Percentiles rank a stretch among this genome's conserved stretches.
Conservation (phyloP, 805 yeast genomes). For the Diddensiella santjacobensis region DNA sequence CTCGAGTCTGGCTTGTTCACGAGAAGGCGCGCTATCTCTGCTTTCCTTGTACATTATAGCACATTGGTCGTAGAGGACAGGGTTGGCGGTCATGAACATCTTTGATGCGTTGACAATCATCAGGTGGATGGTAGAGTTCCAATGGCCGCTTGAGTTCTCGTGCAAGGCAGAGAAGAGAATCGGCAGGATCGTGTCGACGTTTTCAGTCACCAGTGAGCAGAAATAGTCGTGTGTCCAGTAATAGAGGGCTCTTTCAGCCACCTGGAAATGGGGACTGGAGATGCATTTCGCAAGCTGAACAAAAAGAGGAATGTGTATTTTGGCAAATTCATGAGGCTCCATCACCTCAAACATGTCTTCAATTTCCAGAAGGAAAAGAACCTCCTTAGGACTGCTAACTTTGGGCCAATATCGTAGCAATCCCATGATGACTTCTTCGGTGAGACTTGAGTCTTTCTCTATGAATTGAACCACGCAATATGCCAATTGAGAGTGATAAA, state of each 20-base stretch:
- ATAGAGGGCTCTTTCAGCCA: slow-evolving; percentile 88
- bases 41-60: slow-evolving; percentile 81
- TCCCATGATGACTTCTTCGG: slow-evolving; percentile 97
- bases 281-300: slow-evolving; percentile 93
- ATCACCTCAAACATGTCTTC: slow-evolving; percentile 96
- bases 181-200: slow-evolving; percentile 85
- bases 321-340: slow-evolving; percentile 87
- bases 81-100: slow-evolving; percentile 89
- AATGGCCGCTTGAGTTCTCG: slow-evolving; percentile 70
- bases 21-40: slow-evolving; percentile 63
- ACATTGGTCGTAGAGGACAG: slow-evolving; percentile 86
- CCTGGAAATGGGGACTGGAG: slow-evolving; percentile 94
- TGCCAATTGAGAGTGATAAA: slow-evolving; percentile 95
- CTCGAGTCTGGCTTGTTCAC: slow-evolving; percentile 51
- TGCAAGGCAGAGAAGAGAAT: slow-evolving; percentile 86
- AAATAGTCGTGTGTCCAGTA: slow-evolving; percentile 95
- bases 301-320: slow-evolving; percentile 88
- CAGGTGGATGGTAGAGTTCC: slow-evolving; percentile 92
- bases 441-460: slow-evolving; percentile 86
- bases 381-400: slow-evolving; percentile 89
- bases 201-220: slow-evolving; percentile 80
- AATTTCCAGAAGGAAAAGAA: slow-evolving; percentile 90
- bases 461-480: slow-evolving; percentile 95
- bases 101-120: slow-evolving; percentile 88
- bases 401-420: slow-evolving; percentile 95